phyloP scores from a whole-genome alignment of 805 yeast genomes.

The Suhomyces emberorum region DNA sequence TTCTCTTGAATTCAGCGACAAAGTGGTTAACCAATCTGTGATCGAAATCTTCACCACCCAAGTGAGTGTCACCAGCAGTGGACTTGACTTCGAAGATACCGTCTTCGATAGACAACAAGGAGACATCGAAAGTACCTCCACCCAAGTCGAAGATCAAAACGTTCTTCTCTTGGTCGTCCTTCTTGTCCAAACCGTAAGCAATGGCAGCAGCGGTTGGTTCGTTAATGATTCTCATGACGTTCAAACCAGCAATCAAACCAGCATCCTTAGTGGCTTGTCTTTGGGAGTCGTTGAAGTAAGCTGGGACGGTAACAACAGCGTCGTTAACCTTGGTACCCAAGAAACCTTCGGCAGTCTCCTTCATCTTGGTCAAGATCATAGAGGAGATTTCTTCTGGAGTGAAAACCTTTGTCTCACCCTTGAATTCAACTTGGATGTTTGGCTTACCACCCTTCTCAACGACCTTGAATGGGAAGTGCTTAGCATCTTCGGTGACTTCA shows the following conservation, averaged over 20 bases:
- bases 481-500: conserved; percentile 28
- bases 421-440: conserved; percentile 28
- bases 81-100: conserved; percentile 50
- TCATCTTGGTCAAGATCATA: conserved; percentile 32
- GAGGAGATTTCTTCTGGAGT: conserved; percentile 32
- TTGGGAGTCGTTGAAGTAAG: conserved; percentile 33
- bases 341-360: conserved; percentile 31
- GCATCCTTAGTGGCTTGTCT: conserved; percentile 36
- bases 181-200: conserved; percentile 45
- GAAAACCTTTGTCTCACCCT: conserved; percentile 33
- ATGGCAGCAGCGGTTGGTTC: conserved; percentile 34
- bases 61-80: conserved; percentile 51
- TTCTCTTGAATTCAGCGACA: conserved; percentile 94
- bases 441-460: conserved; percentile 30
- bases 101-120: conserved; percentile 45
- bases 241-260: conserved; percentile 33
- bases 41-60: conserved; percentile 99
- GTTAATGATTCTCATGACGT: conserved; percentile 33
- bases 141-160: conserved; percentile 47
- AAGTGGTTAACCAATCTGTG: conserved; percentile 93
- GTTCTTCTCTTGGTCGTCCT: conserved; percentile 62
- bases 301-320: conserved; percentile 32
- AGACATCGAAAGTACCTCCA: conserved; percentile 47
- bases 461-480: conserved; percentile 33
- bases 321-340: conserved; percentile 25